Percentiles rank a stretch among this genome's conserved stretches.
Conservation (phyloP, 805 yeast species). For the Zygosaccharomyces gambellarensis region DNA sequence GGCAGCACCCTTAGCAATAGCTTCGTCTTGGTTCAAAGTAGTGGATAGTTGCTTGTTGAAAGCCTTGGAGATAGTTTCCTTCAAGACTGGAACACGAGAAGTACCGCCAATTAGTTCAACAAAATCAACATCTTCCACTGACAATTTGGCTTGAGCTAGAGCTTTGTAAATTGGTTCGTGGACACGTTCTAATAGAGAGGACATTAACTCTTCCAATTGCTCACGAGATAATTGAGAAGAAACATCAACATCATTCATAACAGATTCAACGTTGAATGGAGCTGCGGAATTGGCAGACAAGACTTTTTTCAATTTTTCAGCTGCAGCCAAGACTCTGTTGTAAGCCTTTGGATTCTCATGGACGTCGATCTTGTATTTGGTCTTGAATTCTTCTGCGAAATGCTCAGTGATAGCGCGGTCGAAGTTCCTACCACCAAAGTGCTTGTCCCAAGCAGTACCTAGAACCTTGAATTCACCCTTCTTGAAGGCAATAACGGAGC, state of each 20-base stretch:
- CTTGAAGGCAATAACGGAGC: constrained; percentile 83
- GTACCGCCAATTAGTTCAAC: constrained; percentile 98
- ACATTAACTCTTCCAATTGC: constrained; percentile 83
- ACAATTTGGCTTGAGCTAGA: constrained; percentile 69
- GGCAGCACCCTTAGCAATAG: constrained; percentile 98
- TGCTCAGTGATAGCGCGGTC: constrained; percentile 92
- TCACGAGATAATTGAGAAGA: constrained; percentile 84
- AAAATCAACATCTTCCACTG: constrained; percentile 72
- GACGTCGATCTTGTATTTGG: constrained; percentile 90
- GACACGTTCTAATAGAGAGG: constrained; percentile 75
- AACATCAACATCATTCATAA: constrained; percentile 96
- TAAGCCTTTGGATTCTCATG: constrained; percentile 90
- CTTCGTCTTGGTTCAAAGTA: constrained; percentile 98
- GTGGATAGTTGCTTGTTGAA: constrained; percentile 84
- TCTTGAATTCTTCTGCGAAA: constrained; percentile 87
- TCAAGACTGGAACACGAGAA: constrained; percentile 93
- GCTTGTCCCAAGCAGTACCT: constrained; percentile 89
- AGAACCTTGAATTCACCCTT: constrained; percentile 93
- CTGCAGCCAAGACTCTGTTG: constrained; percentile 84
- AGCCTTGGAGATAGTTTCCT: constrained; percentile 70
- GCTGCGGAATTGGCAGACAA: constrained; percentile 93
- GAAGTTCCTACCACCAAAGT: constrained; percentile 97
- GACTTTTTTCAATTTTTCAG: constrained; percentile 93
- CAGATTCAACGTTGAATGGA: constrained; percentile 91
- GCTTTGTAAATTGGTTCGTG: constrained; percentile 77